A percentile compares a stretch with the other conserved stretches of the same genome.
phyloP scores from a whole-genome alignment of 345 rosid species.

The Acer saccharum region DNA sequence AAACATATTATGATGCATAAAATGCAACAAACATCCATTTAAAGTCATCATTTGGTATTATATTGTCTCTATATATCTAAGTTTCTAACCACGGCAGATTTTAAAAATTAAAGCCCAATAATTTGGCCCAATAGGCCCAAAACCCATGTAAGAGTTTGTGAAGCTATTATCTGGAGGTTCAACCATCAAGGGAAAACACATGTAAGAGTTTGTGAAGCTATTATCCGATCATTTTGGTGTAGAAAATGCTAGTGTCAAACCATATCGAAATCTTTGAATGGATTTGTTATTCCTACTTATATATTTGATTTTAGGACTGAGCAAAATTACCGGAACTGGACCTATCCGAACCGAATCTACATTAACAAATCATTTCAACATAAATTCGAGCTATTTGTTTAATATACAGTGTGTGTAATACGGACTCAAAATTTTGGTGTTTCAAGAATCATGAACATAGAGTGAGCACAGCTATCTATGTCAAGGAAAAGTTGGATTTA shows the following conservation, averaged over 20 bases:
- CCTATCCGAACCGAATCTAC: not conserved
- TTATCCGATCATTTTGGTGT: not conserved
- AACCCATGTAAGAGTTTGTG: too few species aligned
- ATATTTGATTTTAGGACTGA: not conserved
- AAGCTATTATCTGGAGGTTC: too few species aligned
- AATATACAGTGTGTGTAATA: not conserved
- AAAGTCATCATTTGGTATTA: not conserved
- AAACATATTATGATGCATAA: not conserved
- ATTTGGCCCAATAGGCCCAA: too few species aligned
- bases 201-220: too few species aligned
- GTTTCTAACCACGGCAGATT: too few species aligned
- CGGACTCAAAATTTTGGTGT: not conserved
- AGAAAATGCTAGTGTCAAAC: not conserved
- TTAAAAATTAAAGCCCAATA: too few species aligned
- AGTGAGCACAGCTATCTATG: not conserved
- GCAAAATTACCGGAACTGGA: not conserved
- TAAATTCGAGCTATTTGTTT: not conserved
- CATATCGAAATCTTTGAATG: not conserved
- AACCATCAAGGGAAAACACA: too few species aligned
- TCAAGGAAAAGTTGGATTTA: not conserved
- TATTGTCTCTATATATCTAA: not conserved
- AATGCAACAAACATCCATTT: not conserved
- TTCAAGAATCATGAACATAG: not conserved
- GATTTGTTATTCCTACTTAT: too few species aligned
- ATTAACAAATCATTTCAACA: not conserved